Base-by-base conservation (phyloP, 2,329 filamentous ascomycete species). In the Cordyceps javanica region DNA sequence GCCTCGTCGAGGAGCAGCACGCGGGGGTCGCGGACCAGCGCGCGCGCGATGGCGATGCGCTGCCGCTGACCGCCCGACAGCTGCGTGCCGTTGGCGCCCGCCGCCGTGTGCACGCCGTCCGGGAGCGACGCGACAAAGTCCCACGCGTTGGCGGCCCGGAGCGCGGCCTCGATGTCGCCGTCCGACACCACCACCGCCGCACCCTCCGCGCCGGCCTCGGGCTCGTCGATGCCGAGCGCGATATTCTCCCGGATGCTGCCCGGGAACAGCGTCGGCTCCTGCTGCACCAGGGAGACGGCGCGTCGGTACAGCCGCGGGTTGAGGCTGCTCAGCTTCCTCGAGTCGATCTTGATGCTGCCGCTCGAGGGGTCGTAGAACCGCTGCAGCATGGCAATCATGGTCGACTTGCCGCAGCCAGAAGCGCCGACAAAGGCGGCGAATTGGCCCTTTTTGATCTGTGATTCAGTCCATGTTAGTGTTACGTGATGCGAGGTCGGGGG, bases 1-100 rank as follows among this genome's bases (percentile, higher is more conserved):
- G 92, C 88, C 77, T 97, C 93, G 68, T 97, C 92, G 1, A 97
- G 82, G 59, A 97, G 93, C 38, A 97, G 77, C 61, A 97, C 95
- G 71, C 96, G 90, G 0, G 93, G 93, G 61, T 95, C 83, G 71
- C 96, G 96, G 65, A 97, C 84, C 32, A 96, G 78, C 13, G 91
- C 91, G 52, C 91, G 83, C 8, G 91, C 91, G 71, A 96, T 96
- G 26, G 91, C 91, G 65, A 96, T 95, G 61, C 91, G 85, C 71
- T 96, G 91, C 73, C 96, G 96, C 72, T 96, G 91, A 1, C 91
- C 91, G 50, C 91, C 91, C 8, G 90, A 94, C 1, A 96, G 79
- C 71, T 96, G 91, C 5, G 91, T 89, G 32, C 91, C 91, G 61
- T 91, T 82, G 14, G 91, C 85, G 55, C 92, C 92, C 21, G 93